Conservation (phyloP, 371 early-diverging fungal genomes). For the Mucor plumbeus region DNA sequence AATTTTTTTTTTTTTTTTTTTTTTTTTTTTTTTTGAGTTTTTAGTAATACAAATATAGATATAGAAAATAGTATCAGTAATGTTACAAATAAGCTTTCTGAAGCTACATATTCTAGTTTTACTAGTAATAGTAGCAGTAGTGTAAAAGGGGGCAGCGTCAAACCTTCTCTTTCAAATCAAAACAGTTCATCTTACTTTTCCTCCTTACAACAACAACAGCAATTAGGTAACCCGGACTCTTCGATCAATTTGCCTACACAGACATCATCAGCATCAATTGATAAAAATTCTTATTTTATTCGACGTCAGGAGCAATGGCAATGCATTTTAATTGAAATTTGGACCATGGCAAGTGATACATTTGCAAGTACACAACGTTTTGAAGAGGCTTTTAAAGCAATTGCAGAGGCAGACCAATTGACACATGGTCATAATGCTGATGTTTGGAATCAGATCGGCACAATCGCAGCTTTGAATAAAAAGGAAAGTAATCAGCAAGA, state of each 20-base stretch:
- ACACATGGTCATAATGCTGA: constrained; percentile 10
- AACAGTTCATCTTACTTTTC: neutral
- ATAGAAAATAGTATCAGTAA: neutral
- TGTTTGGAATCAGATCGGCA: constrained; percentile 27
- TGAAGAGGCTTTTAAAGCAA: constrained; percentile 21
- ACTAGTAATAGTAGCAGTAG: constrained; percentile 2
- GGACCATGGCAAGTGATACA: constrained; percentile 27
- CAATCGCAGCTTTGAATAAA: neutral
- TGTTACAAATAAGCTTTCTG: neutral
- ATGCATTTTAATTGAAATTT: constrained; percentile 14
- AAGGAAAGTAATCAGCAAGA: constrained; percentile 17
- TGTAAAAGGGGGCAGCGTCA: neutral
- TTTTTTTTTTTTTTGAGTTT: no score
- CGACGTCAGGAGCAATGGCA: constrained; percentile 15
- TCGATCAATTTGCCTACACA: neutral
- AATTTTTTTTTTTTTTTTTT: no score
- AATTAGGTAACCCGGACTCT: neutral
- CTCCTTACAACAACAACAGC: neutral
- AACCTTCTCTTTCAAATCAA: neutral
- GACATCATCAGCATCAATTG: neutral
- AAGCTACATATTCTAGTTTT: neutral
- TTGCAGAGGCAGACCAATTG: constrained; percentile 24
- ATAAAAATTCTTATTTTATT: constrained; percentile 6
- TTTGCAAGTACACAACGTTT: constrained; percentile 2
- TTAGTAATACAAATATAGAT: neutral